Percentiles rank a stretch among this genome's conserved stretches.
phyloP scores from a whole-genome alignment of 2,329 filamentous ascomycete genomes.

The Incumbomyces lentus region DNA sequence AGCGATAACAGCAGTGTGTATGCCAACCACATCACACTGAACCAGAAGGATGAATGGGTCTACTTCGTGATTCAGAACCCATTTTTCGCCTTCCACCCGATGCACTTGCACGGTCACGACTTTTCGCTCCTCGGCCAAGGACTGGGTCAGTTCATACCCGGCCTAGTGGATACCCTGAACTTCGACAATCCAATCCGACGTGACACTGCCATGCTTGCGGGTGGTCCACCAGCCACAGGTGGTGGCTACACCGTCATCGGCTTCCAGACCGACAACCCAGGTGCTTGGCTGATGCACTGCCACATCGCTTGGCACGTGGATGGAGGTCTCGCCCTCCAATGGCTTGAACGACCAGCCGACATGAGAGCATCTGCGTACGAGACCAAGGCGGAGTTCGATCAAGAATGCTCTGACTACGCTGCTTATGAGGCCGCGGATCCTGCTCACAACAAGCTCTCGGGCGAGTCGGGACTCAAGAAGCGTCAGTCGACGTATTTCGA shows the following conservation, averaged over 20 bases:
- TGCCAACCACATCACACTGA: constrained; percentile 2
- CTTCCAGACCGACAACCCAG: constrained; percentile 35
- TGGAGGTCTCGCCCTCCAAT: constrained; percentile 50
- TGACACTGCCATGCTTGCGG: constrained; percentile 57
- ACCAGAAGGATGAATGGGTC: constrained; percentile 2
- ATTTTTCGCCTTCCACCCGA: constrained; percentile 26
- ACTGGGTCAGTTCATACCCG: constrained; percentile 30
- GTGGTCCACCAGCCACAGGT: constrained; percentile 34
- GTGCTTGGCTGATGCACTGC: constrained; percentile 66
- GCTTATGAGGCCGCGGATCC: neutral
- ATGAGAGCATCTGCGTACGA: constrained; percentile 10
- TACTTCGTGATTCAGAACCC: constrained; percentile 16
- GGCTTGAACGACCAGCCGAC: constrained; percentile 14
- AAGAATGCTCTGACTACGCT: constrained; percentile 2
- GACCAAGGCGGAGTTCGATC: constrained; percentile 3
- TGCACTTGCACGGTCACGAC: constrained; percentile 28
- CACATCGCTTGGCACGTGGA: constrained; percentile 70
- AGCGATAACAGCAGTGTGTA: neutral
- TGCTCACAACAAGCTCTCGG: constrained; percentile 2
- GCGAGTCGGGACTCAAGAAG: constrained; percentile 12
- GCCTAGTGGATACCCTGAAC: constrained; percentile 49
- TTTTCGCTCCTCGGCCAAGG: constrained; percentile 46
- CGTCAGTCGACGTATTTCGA: constrained; percentile 11
- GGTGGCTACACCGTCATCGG: constrained; percentile 50
- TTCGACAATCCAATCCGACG: constrained; percentile 52